phyloP scores from a whole-genome alignment of 441 rosid genomes.

The Gossypium schwendimanii region DNA sequence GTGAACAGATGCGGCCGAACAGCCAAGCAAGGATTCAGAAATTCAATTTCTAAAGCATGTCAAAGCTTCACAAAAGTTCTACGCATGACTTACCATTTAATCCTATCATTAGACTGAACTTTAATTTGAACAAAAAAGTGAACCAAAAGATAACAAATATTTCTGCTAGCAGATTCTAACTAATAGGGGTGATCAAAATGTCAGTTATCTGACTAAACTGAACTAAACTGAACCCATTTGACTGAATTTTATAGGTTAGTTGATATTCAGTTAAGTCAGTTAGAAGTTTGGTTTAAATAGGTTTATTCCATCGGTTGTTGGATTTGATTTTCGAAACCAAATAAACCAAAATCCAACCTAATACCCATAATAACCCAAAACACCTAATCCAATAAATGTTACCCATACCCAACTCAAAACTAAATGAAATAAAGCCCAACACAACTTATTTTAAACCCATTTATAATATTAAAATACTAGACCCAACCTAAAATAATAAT shows the following conservation, averaged over 20 bases:
- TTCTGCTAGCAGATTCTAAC: constrained; percentile 5
- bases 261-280: neutral
- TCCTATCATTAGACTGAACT: neutral
- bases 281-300: neutral
- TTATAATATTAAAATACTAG: too few species aligned
- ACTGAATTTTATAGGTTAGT: neutral
- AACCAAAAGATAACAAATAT: neutral
- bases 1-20: neutral
- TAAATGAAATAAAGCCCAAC: too few species aligned
- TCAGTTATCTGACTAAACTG: neutral
- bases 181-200: neutral
- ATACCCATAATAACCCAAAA: neutral
- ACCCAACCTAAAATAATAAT: too few species aligned
- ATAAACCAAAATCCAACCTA: neutral
- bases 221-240: neutral
- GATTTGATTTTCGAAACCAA: neutral
- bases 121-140: neutral
- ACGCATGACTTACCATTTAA: neutral
- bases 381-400: neutral
- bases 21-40: neutral
- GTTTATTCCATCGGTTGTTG: neutral
- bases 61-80: constrained; percentile 3
- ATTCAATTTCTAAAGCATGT: constrained; percentile 9
- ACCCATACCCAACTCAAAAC: too few species aligned
- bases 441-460: too few species aligned